These are phyloP conservation scores for Talaromyces sp. DNA, from an alignment of 2,329 filamentous ascomycete species.

Conservation along the genomic window DNA sequence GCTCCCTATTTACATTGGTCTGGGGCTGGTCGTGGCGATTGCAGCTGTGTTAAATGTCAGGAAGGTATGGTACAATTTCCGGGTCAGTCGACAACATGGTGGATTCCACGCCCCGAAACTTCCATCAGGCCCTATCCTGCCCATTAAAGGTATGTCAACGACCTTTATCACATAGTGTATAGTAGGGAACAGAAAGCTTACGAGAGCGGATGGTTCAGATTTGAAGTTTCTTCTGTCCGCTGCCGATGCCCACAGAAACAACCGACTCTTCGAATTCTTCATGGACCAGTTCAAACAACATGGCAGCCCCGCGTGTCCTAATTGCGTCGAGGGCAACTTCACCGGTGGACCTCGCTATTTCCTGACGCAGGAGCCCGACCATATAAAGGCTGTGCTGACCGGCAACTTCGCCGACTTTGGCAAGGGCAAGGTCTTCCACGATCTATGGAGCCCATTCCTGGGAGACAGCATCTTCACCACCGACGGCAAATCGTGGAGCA, in stretches of 20 bases:
- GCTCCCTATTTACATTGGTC: background rate
- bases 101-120: background rate
- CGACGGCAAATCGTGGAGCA: conserved; percentile 74
- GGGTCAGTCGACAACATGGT: background rate
- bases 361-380: conserved; percentile 71
- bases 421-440: conserved; percentile 67
- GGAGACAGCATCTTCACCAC: conserved; percentile 71
- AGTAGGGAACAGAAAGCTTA: background rate
- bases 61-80: background rate
- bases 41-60: background rate
- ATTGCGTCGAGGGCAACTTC: conserved; percentile 2
- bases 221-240: background rate
- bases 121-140: background rate
- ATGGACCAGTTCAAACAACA: background rate
- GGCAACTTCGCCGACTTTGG: conserved; percentile 73
- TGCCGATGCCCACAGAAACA: background rate
- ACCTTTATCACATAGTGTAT: background rate
- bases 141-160: background rate
- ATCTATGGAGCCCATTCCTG: conserved; percentile 55
- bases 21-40: background rate
- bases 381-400: conserved; percentile 74
- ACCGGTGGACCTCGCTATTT: conserved; percentile 29
- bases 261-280: background rate
- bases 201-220: background rate
- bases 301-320: background rate